Conservation (phyloP, 148 eudicot genomes). For the Nepenthes mirabilis region DNA sequence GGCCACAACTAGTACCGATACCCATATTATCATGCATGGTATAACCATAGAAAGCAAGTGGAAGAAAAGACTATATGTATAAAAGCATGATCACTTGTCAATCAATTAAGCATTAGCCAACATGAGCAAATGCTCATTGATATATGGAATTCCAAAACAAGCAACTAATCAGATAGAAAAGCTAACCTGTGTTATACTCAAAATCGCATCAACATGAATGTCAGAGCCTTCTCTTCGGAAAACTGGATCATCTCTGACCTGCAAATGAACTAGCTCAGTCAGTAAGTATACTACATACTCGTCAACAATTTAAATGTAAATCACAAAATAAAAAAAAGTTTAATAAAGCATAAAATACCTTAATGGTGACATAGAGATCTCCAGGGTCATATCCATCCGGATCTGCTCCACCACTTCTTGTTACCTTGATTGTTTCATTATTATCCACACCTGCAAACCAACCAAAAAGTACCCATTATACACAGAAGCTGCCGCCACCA, state of each 20-base stretch:
- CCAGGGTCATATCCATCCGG: slow-evolving; percentile 91
- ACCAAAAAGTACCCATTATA: background rate
- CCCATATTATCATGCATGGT: too few species aligned
- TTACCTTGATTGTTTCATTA: slow-evolving; percentile 52
- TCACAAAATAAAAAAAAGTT: background rate
- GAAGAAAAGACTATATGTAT: too few species aligned
- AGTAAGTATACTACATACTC: background rate
- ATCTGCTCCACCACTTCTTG: slow-evolving; percentile 82
- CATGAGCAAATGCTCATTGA: too few species aligned
- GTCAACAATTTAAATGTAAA: background rate
- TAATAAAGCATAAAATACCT: slow-evolving; percentile 25
- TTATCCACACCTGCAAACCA: slow-evolving; percentile 60
- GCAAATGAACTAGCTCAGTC: slow-evolving; percentile 5
- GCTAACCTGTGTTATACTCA: slow-evolving; percentile 74
- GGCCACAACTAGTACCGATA: too few species aligned
- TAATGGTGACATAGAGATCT: slow-evolving; percentile 66
- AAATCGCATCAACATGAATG: slow-evolving; percentile 75
- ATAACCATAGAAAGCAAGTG: too few species aligned
- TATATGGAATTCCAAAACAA: too few species aligned
- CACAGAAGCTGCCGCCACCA: background rate
- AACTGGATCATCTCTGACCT: slow-evolving; percentile 93
- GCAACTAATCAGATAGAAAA: slow-evolving; percentile 2
- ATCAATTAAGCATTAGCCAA: too few species aligned
- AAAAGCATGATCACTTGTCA: too few species aligned
- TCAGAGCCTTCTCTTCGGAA: slow-evolving; percentile 88